phyloP scores from a whole-genome alignment of 441 rosid genomes.

The Bocquillonia castaneifolia region DNA sequence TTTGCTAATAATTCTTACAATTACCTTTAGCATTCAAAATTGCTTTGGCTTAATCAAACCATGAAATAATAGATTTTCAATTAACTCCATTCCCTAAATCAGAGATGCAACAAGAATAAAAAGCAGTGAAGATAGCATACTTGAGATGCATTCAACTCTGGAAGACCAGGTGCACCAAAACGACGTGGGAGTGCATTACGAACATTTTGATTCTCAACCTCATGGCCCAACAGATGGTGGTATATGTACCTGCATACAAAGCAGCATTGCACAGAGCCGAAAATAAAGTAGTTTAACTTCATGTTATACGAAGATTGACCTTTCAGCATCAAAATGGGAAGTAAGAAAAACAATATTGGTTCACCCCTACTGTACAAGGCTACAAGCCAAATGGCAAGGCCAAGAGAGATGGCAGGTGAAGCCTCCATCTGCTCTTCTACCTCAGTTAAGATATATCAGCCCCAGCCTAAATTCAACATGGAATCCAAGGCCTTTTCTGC shows the following conservation, averaged over 20 bases:
- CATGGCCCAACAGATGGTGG: conserved; percentile 97
- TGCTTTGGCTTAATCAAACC: not conserved
- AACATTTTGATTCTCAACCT: conserved; percentile 94
- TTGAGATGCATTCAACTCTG: conserved; percentile 98
- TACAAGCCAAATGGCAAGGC: not conserved
- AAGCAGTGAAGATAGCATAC: conserved; percentile 33
- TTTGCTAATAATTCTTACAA: not conserved
- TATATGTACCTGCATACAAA: conserved; percentile 67
- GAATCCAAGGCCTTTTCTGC: not conserved
- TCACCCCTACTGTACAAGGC: not conserved
- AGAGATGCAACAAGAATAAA: not conserved
- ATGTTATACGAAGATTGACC: not conserved
- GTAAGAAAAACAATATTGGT: not conserved
- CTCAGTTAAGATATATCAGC: not conserved
- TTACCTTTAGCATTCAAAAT: not conserved
- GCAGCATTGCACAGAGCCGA: conserved; percentile 3
- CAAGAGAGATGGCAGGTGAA: not conserved
- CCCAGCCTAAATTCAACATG: not conserved
- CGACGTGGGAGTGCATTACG: conserved; percentile 88
- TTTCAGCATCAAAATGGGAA: not conserved
- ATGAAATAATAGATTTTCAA: not conserved
- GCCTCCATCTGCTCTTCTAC: not conserved
- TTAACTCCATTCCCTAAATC: not conserved
- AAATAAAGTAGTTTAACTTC: not conserved
- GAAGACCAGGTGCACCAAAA: conserved; percentile 98